A percentile compares a stretch with the other conserved stretches of the same genome.
These are phyloP conservation scores for Mycena galericulata DNA, from an alignment of 768 basidiomycete species.

Conservation along the genomic window DNA sequence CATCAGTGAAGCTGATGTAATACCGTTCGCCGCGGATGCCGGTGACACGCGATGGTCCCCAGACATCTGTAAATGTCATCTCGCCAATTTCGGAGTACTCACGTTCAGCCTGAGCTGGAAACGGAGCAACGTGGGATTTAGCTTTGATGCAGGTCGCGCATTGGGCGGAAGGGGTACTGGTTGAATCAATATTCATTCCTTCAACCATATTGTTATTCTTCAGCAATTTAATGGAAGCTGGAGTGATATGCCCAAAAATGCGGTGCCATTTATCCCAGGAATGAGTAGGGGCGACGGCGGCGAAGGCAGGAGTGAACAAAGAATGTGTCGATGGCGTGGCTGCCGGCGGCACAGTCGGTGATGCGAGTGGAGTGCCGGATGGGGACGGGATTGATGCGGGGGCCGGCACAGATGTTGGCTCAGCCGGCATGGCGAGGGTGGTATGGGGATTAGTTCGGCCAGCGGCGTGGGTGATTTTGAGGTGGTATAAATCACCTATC, in stretches of 20 bases:
- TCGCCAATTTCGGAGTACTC: constrained; percentile 35
- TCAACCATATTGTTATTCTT: constrained; percentile 34
- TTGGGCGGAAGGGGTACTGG: constrained; percentile 21
- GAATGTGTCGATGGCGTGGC: not conserved
- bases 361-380: too few relatives aligned
- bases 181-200: constrained; percentile 33
- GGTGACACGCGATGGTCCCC: constrained; percentile 35
- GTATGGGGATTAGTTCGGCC: not conserved
- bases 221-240: constrained; percentile 33
- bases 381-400: not conserved
- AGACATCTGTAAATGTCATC: constrained; percentile 35
- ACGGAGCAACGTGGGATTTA: constrained; percentile 35
- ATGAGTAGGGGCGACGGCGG: constrained; percentile 11
- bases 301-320: constrained; percentile 6
- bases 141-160: constrained; percentile 41
- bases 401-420: not conserved
- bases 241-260: not conserved
- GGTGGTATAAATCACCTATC: constrained; percentile 13
- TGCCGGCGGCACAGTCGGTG: not conserved
- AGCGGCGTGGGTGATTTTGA: constrained; percentile 15
- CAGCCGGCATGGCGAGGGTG: not conserved
- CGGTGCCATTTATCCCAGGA: constrained; percentile 1
- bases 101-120: constrained; percentile 28
- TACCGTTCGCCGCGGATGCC: constrained; percentile 25
- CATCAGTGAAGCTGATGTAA: constrained; percentile 32